phyloP scores from a whole-genome alignment of 495 filamentous ascomycete genomes.

The Aspergillus heteromorphus region DNA sequence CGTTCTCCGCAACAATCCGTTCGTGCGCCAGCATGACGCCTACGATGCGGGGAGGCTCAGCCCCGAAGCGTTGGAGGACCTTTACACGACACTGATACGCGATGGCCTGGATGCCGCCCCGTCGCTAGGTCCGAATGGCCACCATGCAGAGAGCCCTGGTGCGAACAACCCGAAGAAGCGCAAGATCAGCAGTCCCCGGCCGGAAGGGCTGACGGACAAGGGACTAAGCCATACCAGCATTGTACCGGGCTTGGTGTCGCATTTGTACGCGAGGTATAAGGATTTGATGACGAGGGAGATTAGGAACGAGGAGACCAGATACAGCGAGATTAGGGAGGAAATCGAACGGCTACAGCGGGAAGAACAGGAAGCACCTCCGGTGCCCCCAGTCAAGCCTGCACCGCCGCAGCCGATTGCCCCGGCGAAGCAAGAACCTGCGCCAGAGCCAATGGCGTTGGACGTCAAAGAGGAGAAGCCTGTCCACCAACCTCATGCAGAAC shows the following conservation, averaged over 20 bases:
- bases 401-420: constrained; percentile 13
- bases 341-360: constrained; percentile 62
- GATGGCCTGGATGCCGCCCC: constrained; percentile 55
- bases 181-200: constrained; percentile 61
- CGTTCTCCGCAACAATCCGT: constrained; percentile 61
- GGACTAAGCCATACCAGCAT: constrained; percentile 58
- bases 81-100: constrained; percentile 68
- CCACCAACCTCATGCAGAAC: constrained; percentile 1
- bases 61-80: constrained; percentile 70
- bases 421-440: constrained; percentile 17
- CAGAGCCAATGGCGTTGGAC: constrained; percentile 37
- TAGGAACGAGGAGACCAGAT: constrained; percentile 65
- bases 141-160: constrained; percentile 21
- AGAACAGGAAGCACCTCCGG: constrained; percentile 39
- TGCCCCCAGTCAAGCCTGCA: constrained; percentile 2
- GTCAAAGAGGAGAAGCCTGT: constrained; percentile 22
- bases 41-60: constrained; percentile 70
- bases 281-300: constrained; percentile 64
- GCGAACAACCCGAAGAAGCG: constrained; percentile 59
- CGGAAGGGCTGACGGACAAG: constrained; percentile 56
- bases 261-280: constrained; percentile 70
- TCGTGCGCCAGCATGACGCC: constrained; percentile 59
- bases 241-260: constrained; percentile 61
- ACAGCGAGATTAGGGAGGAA: constrained; percentile 58
- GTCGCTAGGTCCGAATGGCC: constrained; percentile 22